Evolutionary conservation across 805 yeast species (phyloP).

Genomic region (Ogataea ramenticola): DNA sequence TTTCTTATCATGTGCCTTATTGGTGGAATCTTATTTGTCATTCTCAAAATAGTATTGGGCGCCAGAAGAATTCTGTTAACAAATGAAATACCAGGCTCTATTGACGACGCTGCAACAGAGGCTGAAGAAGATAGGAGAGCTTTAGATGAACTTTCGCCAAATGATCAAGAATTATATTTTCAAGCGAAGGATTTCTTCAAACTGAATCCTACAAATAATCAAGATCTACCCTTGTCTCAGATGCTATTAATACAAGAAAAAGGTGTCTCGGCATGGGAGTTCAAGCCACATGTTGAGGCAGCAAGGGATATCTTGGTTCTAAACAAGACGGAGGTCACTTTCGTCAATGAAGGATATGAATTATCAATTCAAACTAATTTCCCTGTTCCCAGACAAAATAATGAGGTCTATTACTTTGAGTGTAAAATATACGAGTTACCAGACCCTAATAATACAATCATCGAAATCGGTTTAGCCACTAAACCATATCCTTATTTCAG

Average conservation of each 20-base stretch:
- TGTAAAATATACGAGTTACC: conserved; percentile 71
- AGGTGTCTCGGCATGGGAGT: conserved; percentile 88
- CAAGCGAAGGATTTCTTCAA: conserved; percentile 51
- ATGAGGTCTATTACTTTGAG: conserved; percentile 86
- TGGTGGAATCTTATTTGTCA: conserved; percentile 7
- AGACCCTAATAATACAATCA: conserved; percentile 42
- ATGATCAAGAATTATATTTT: conserved; percentile 63
- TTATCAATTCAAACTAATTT: conserved; percentile 66
- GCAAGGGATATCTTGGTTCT: conserved; percentile 53
- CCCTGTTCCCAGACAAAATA: conserved; percentile 72
- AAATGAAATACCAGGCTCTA: conserved; percentile 45
- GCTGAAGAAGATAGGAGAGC: conserved; percentile 53
- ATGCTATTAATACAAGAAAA: conserved; percentile 70
- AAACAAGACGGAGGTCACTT: conserved; percentile 56
- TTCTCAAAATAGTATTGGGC: conserved; percentile 7
- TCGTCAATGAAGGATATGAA: conserved; percentile 40
- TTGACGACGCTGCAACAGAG: conserved; percentile 56
- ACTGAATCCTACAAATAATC: conserved; percentile 30
- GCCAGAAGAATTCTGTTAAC: conserved; percentile 14
- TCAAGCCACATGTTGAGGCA: conserved; percentile 49
- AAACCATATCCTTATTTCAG: conserved; percentile 92
- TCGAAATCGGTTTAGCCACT: conserved; percentile 76
- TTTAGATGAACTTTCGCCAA: conserved; percentile 53
- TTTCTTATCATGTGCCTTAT: conserved; percentile 12
- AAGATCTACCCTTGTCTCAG: conserved; percentile 42